Base-by-base conservation (phyloP, 331 rosid genomes). In the Arachis monticola region DNA sequence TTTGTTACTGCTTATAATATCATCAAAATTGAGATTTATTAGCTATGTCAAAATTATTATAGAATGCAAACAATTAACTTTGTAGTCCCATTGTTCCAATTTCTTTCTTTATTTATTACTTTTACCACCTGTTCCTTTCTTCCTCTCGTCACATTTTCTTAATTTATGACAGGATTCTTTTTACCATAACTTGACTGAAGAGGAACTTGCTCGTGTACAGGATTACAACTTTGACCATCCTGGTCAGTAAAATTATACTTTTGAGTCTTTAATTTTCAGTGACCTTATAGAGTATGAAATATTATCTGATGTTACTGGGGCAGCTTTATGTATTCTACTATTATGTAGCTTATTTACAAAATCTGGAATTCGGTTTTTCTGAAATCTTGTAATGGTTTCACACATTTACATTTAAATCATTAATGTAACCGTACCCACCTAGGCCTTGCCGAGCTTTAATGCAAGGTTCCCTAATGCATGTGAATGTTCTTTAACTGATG, bases 161-260 rank as follows among this genome's bases (percentile, higher is more conserved):
- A 67, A 73, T 59, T 42, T 85, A 69, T 80, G 75, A 56, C 88
- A 94, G 99, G 99, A 90, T 86, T 94, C 97, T 47, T 94, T 94
- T 85, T 94, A 94, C 86, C 87, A 88, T 81, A 82, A 83, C 82
- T 83, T 94, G 85, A 87, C 86, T 0, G 78, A 83, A 35, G 97
- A 92, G 81, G 99, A 88, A 78, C 96, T 83, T 72, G 73, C 66
- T 38, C 73, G 81, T 75, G 99, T 94, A 59, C 88, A 90, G 30
- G 99, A 92, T 73, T 94, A 87, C 93, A 94, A 94, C 87, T 94
- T 94, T 83, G 99, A 94, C 77, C 99, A 94, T 87, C 99, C 97
- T 74, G 97, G 98, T 93, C 64, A 84, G 99, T 80, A 73, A 68
- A 53, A 56, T 80, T 72, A 27, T 42, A 67, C 55, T 66, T 17